phyloP scores from a whole-genome alignment of 768 basidiomycete genomes.

The Boletus tomentosulus region DNA sequence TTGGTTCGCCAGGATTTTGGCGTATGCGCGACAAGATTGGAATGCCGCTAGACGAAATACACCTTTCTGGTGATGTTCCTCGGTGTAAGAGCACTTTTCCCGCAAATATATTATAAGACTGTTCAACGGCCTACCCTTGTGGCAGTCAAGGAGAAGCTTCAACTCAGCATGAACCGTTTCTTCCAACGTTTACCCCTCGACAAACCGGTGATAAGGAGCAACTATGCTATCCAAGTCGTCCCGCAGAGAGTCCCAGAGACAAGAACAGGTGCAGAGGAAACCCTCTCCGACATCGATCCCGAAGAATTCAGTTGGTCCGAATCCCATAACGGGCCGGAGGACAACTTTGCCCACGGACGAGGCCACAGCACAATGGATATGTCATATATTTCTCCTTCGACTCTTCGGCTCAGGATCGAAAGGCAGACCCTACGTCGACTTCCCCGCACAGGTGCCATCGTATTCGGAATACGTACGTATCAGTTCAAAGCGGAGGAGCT shows the following conservation, averaged over 20 bases:
- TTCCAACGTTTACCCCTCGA: conserved; percentile 63
- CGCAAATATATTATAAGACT: not conserved
- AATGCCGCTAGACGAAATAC: conserved; percentile 67
- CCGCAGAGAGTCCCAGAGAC: conserved; percentile 9
- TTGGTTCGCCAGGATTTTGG: conserved; percentile 56
- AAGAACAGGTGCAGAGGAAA: conserved; percentile 7
- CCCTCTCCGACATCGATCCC: conserved; percentile 41
- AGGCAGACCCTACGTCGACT: conserved; percentile 70
- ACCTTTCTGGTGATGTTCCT: conserved; percentile 60
- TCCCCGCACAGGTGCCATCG: conserved; percentile 57
- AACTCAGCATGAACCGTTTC: conserved; percentile 64
- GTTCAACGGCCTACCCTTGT: conserved; percentile 1
- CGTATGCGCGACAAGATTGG: conserved; percentile 79
- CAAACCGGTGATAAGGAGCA: conserved; percentile 71
- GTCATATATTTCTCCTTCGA: conserved; percentile 32
- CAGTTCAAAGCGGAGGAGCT: conserved; percentile 52
- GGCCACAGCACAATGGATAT: conserved; percentile 9
- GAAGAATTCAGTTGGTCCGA: conserved; percentile 66
- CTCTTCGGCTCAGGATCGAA: conserved; percentile 57
- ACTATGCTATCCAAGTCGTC: conserved; percentile 51
- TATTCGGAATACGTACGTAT: conserved; percentile 73
- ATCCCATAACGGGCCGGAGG: conserved; percentile 55
- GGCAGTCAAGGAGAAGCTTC: conserved; percentile 60
- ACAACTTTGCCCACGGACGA: conserved; percentile 31
- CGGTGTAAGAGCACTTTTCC: conserved; percentile 47